Base-by-base conservation (phyloP, 768 basidiomycete genomes). In the Rhodotorula sphaerocarpa region DNA sequence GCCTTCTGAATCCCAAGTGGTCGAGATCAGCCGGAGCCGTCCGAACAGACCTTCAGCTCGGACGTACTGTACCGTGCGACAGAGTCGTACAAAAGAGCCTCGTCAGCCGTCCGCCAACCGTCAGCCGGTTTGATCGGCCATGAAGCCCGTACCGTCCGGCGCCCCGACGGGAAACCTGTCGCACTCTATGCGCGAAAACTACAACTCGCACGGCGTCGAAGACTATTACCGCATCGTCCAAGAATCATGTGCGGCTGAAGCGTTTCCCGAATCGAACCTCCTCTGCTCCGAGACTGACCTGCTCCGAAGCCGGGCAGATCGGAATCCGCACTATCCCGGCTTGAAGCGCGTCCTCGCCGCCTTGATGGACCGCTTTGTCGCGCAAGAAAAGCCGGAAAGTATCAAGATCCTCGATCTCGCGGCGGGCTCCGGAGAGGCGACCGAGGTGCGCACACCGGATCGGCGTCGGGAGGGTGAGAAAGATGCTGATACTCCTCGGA, bases 261-360 rank as follows among this genome's bases (percentile, higher is more conserved):
- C 55, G 39, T 34, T 0, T 23, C 10, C 15, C 28, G n/a, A n/a
- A 1, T 28, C 9, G 16, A 10, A 27, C 18, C 20, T n/a, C 45
- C 18, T 43, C 12, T 23, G 10, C 12, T 3, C 28, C 11, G 5
- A n/a, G 25, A 16, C 20, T 31, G n/a, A 42, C 15, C 28, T 7
- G 3, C 4, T 34, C 41, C 42, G 1, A 5, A 3, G 18, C 6
- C 18, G 33, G 7, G 12, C 36, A 57, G 55, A 87, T 74, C 81
- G 85, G 18, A 86, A 86, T 70, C 84, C 85, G 0, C 85, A 86
- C 74, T 85, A 82, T 65, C 83, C 82, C 3, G 84, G 83, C 10
- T 78, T 86, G 56, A 79, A 81, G 60, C 79, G 79, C 33, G 80
- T 80, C 71, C 74, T 83, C 27, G 79, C 79, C 5, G 41, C 43